Conservation (phyloP, 2,329 filamentous ascomycete genomes). For the Cadophora sp. region DNA sequence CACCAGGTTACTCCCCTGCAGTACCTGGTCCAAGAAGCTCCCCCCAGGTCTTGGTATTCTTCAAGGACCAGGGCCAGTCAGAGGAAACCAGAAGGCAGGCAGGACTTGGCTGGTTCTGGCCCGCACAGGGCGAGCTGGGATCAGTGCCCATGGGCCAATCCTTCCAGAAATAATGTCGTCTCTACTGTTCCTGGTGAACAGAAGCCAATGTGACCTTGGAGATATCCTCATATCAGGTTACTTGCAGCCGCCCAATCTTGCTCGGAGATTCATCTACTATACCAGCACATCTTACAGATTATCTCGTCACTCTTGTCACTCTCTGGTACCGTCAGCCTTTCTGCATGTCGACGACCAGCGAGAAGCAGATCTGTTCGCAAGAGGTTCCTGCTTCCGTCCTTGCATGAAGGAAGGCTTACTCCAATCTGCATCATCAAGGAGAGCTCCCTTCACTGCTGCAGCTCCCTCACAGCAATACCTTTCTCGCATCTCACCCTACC, state of each 20-base stretch:
- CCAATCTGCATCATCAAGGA: constrained; percentile 29
- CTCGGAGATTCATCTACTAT: constrained; percentile 3
- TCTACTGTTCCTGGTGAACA: not conserved
- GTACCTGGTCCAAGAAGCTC: constrained; percentile 5
- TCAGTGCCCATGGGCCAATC: constrained; percentile 23
- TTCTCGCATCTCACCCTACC: constrained; percentile 17
- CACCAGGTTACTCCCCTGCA: constrained; percentile 1
- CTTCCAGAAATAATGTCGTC: constrained; percentile 26
- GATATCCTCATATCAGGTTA: not conserved
- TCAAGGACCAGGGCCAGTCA: constrained; percentile 8
- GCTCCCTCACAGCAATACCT: constrained; percentile 16
- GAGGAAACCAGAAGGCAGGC: constrained; percentile 6
- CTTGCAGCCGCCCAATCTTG: constrained; percentile 14
- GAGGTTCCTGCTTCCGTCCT: constrained; percentile 34
- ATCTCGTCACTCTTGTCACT: constrained; percentile 2
- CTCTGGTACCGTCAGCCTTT: constrained; percentile 12
- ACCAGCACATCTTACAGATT: not conserved
- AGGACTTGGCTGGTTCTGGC: constrained; percentile 14
- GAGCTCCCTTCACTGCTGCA: constrained; percentile 23
- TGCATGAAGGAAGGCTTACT: constrained; percentile 30
- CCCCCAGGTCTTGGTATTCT: constrained; percentile 16
- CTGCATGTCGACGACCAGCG: constrained; percentile 19
- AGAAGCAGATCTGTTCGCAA: constrained; percentile 19
- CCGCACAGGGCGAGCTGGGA: constrained; percentile 26
- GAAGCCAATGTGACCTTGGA: constrained; percentile 5